These are phyloP conservation scores for Pythium brassicae DNA, from an alignment of 352 stramenopile genomes.

Conservation along the genomic window DNA sequence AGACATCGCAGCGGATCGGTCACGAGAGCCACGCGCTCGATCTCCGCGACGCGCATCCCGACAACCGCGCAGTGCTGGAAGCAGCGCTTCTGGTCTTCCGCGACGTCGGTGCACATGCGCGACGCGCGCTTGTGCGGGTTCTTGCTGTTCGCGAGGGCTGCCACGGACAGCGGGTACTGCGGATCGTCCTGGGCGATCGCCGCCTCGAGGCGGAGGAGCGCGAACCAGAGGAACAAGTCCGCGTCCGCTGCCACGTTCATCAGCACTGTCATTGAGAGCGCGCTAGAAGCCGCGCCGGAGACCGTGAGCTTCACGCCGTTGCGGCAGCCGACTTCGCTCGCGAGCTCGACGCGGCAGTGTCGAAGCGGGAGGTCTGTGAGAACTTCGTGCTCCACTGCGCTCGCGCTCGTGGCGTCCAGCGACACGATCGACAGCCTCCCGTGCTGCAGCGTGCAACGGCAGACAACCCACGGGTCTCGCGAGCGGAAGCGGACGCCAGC, in stretches of 20 bases:
- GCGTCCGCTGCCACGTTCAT: slow-evolving; percentile 37
- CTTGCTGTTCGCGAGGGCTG: slow-evolving; percentile 16
- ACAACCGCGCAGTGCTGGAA: slow-evolving; percentile 34
- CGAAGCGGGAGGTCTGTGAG: slow-evolving; percentile 35
- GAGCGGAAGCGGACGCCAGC: slow-evolving; percentile 31
- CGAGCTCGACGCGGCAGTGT: slow-evolving; percentile 38
- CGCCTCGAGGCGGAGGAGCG: slow-evolving; percentile 47
- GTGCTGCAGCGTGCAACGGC: slow-evolving; percentile 28
- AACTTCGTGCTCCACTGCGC: not conserved
- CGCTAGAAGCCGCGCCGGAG: not conserved
- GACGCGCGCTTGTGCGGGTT: slow-evolving; percentile 17
- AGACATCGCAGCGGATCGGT: slow-evolving; percentile 15
- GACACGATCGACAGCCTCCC: slow-evolving; percentile 30
- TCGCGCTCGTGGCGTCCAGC: not conserved
- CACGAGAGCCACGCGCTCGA: slow-evolving; percentile 26
- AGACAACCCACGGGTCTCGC: slow-evolving; percentile 32
- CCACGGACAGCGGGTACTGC: slow-evolving; percentile 26
- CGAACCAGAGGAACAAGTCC: slow-evolving; percentile 56
- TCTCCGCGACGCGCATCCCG: slow-evolving; percentile 30
- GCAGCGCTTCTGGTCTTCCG: slow-evolving; percentile 27
- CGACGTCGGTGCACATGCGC: slow-evolving; percentile 9
- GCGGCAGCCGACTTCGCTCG: slow-evolving; percentile 31
- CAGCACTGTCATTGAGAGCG: slow-evolving; percentile 27
- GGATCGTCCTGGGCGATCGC: slow-evolving; percentile 39
- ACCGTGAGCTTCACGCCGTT: slow-evolving; percentile 50